Percentiles rank a stretch among this genome's conserved stretches.
phyloP scores from a whole-genome alignment of 2,329 filamentous ascomycete genomes.

The Fonsecaea monophora region DNA sequence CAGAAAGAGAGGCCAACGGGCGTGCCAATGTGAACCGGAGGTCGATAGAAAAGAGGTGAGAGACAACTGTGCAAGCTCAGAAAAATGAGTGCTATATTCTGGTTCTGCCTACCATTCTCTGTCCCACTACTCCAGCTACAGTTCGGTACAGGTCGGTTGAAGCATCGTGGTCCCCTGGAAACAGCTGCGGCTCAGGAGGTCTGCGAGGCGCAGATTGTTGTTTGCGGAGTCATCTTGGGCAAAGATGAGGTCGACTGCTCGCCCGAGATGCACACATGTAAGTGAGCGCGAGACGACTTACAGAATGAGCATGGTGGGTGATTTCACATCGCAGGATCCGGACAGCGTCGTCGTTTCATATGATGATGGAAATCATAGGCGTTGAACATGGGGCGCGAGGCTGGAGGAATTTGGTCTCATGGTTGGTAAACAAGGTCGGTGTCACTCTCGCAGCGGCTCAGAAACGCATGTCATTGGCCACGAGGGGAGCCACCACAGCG shows the following conservation, averaged over 20 bases:
- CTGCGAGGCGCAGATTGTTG: background rate
- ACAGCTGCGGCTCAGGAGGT: background rate
- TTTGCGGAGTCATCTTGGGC: background rate
- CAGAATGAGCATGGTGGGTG: background rate
- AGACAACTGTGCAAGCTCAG: background rate
- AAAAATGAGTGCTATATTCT: background rate
- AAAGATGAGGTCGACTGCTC: conserved; percentile 1
- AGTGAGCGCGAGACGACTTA: background rate
- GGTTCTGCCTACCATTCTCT: background rate
- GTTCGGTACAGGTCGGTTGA: background rate
- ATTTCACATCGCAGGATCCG: no score
- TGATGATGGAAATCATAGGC: background rate
- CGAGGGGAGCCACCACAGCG: background rate
- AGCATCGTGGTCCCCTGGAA: background rate
- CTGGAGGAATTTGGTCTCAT: background rate
- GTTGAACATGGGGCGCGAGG: background rate
- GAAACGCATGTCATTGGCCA: background rate
- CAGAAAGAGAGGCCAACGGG: background rate
- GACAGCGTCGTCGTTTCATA: background rate
- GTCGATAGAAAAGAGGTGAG: background rate
- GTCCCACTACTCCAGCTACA: background rate
- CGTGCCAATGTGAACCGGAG: background rate
- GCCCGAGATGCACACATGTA: background rate
- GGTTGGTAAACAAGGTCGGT: conserved; percentile 3
- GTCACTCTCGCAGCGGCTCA: background rate